A percentile compares a stretch with the other conserved stretches of the same genome.
Conservation (phyloP, 768 basidiomycete species). For the Arthromyces matolae region DNA sequence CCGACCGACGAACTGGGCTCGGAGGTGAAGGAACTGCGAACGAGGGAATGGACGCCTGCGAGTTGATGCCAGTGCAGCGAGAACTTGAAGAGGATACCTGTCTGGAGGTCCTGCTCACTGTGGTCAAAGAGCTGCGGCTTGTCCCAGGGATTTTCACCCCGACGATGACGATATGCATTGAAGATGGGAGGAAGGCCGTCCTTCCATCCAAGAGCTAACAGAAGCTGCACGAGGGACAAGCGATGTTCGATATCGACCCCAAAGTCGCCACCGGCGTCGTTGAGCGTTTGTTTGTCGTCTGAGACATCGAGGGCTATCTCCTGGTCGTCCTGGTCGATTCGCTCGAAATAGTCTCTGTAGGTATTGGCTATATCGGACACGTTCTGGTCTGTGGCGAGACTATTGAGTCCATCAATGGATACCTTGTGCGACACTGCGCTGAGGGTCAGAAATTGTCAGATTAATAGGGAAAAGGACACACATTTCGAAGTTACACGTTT, state of each 20-base stretch:
- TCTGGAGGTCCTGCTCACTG: background rate
- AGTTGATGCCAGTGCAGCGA: slow-evolving; percentile 26
- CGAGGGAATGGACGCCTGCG: slow-evolving; percentile 19
- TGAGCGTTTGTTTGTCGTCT: background rate
- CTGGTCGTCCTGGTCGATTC: background rate
- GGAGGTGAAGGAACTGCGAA: slow-evolving; percentile 13
- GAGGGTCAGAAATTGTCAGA: background rate
- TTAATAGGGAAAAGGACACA: background rate
- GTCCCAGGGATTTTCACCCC: slow-evolving; percentile 20
- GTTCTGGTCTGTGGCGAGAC: slow-evolving; percentile 8
- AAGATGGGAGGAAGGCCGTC: slow-evolving; percentile 20
- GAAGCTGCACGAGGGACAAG: slow-evolving; percentile 10
- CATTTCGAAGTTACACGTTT: background rate
- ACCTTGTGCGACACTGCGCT: slow-evolving; percentile 2
- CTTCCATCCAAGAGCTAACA: slow-evolving; percentile 16
- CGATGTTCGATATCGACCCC: slow-evolving; percentile 8
- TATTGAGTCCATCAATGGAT: slow-evolving; percentile 5
- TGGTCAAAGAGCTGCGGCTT: background rate
- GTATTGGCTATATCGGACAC: slow-evolving; percentile 1
- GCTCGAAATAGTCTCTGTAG: slow-evolving; percentile 10
- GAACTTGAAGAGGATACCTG: background rate
- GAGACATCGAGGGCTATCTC: background rate
- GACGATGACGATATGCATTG: slow-evolving; percentile 15
- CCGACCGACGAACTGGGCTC: slow-evolving; percentile 2
- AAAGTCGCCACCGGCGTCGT: slow-evolving; percentile 3